Percentiles rank a stretch among this genome's conserved stretches.
Evolutionary conservation across 2,329 filamentous ascomycete genomes (phyloP).

Genomic region (Uncinocarpus reesii): DNA sequence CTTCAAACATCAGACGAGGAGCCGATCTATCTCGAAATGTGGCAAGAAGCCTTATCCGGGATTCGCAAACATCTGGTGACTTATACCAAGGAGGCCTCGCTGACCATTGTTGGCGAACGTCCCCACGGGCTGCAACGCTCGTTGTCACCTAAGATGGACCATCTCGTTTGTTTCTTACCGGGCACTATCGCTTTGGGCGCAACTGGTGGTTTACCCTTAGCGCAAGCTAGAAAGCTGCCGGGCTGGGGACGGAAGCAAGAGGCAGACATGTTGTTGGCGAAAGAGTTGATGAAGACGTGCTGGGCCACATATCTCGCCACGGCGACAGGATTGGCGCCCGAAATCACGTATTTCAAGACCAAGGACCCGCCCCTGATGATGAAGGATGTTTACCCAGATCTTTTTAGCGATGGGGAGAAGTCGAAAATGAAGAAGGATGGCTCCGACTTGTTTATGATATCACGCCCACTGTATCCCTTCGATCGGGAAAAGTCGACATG

Average conservation of each 20-base stretch:
- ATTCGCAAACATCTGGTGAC: constrained; percentile 87
- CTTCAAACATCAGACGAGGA: constrained; percentile 84
- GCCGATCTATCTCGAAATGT: constrained; percentile 79
- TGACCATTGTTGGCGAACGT: constrained; percentile 84
- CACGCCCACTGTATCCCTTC: constrained; percentile 26
- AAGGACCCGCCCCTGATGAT: constrained; percentile 52
- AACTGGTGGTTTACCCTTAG: constrained; percentile 66
- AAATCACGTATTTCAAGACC: constrained; percentile 86
- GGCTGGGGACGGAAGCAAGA: constrained; percentile 72
- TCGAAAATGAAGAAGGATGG: constrained; percentile 18
- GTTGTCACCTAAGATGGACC: constrained; percentile 89
- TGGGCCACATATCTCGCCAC: constrained; percentile 95
- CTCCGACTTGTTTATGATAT: constrained; percentile 28
- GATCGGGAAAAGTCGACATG: constrained; percentile 41
- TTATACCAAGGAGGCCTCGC: constrained; percentile 67
- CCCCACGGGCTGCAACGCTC: constrained; percentile 57
- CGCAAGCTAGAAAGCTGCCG: constrained; percentile 60
- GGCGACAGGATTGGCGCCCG: constrained; percentile 79
- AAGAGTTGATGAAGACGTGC: constrained; percentile 90
- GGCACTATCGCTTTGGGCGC: constrained; percentile 85
- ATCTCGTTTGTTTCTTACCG: constrained; percentile 93
- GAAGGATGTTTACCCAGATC: constrained; percentile 23
- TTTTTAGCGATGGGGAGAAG: constrained; percentile 25
- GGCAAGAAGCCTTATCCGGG: constrained; percentile 73
- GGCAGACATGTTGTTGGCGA: constrained; percentile 74